Percentiles rank a stretch among this genome's conserved stretches.
Evolutionary conservation across 305 asterid species (phyloP).

Genomic region (Fraxinus latifolia): DNA sequence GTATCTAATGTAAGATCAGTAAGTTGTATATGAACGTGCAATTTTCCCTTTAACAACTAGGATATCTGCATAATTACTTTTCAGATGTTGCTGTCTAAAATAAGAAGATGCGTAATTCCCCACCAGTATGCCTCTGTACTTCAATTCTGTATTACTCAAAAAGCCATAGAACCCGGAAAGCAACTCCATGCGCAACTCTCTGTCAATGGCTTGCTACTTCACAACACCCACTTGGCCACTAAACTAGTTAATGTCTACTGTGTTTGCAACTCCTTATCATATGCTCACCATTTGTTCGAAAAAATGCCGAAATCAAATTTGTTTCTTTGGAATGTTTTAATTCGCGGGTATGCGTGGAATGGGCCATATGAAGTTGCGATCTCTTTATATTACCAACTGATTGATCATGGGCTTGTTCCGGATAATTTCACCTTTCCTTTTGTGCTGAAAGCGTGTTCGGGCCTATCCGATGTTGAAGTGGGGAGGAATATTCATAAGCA

Average conservation of each 20-base stretch:
- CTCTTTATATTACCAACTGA: slow-evolving; percentile 40
- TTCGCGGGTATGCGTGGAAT: slow-evolving; percentile 68
- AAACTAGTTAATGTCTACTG: slow-evolving; percentile 49
- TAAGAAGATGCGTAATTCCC: neutral
- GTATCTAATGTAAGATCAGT: neutral
- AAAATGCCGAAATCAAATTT: slow-evolving; percentile 48
- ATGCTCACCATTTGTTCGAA: slow-evolving; percentile 57
- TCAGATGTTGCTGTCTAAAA: slow-evolving; percentile 12
- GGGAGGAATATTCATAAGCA: slow-evolving; percentile 53
- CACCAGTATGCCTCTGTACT: slow-evolving; percentile 39
- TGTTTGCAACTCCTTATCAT: slow-evolving; percentile 34
- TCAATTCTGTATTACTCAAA: slow-evolving; percentile 39
- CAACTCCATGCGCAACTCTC: slow-evolving; percentile 53
- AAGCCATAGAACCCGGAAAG: slow-evolving; percentile 48
- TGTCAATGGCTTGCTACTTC: slow-evolving; percentile 33
- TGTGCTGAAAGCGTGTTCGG: slow-evolving; percentile 67
- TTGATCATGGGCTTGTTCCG: slow-evolving; percentile 50
- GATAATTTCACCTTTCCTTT: slow-evolving; percentile 63
- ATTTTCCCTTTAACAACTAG: neutral
- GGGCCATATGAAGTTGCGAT: slow-evolving; percentile 51
- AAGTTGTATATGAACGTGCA: neutral
- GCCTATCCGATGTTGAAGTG: slow-evolving; percentile 39
- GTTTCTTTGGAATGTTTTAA: slow-evolving; percentile 62
- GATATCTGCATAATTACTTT: neutral
- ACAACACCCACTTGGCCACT: slow-evolving; percentile 39